Conservation (phyloP, 352 stramenopile species). For the Globisporangium ultimum region DNA sequence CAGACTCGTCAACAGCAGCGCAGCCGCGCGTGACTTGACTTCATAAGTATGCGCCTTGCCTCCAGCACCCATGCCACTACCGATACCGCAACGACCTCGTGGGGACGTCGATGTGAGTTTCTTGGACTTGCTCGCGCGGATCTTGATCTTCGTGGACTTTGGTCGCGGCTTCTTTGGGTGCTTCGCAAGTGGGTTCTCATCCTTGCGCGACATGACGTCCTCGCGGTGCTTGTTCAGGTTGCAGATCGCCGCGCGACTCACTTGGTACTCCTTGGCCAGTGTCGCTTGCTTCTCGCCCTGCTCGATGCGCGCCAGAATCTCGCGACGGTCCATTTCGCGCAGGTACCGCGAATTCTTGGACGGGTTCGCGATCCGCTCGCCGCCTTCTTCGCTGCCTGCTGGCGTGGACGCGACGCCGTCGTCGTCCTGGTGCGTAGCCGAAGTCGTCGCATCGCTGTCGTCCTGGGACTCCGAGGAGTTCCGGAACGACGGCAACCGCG, state of each 20-base stretch:
- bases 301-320: constrained; percentile 48
- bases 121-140: constrained; percentile 3
- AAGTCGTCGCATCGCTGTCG: not conserved
- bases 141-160: constrained; percentile 14
- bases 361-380: constrained; percentile 7
- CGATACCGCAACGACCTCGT: not conserved
- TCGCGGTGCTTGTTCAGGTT: constrained; percentile 62
- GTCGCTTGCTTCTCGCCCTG: constrained; percentile 58
- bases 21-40: constrained; percentile 33
- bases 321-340: constrained; percentile 56
- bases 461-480: too few relatives aligned
- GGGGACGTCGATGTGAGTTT: not conserved
- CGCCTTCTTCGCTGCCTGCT: not conserved
- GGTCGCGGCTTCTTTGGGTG: constrained; percentile 45
- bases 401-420: not conserved
- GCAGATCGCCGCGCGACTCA: constrained; percentile 62
- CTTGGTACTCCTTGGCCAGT: constrained; percentile 65
- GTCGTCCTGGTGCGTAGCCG: not conserved
- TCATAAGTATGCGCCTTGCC: constrained; percentile 25
- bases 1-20: constrained; percentile 41
- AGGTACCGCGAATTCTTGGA: constrained; percentile 54
- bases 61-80: not conserved
- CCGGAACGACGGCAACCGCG: too few relatives aligned
- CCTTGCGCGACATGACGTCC: constrained; percentile 36
- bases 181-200: constrained; percentile 53